Conservation (phyloP, 805 yeast species). For the Naumovozyma castellii region DNA sequence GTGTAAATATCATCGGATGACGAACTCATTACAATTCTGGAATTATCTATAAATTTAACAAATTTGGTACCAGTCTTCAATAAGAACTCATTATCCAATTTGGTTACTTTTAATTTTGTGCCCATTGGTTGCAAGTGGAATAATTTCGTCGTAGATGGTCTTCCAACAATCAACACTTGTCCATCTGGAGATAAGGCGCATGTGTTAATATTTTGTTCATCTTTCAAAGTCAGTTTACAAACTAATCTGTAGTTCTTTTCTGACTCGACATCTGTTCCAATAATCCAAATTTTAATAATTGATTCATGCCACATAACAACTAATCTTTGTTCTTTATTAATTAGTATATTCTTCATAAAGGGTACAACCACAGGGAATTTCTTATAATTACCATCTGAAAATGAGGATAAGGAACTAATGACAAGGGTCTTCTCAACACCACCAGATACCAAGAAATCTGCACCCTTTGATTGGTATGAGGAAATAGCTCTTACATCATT, state of each 20-base stretch:
- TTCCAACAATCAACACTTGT: conserved; percentile 58
- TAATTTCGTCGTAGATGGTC: conserved; percentile 56
- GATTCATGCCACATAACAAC: conserved; percentile 77
- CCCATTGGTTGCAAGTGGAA: conserved; percentile 45
- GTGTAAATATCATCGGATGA: conserved; percentile 52
- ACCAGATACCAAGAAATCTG: conserved; percentile 65
- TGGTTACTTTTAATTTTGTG: conserved; percentile 39
- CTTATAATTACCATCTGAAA: conserved; percentile 59
- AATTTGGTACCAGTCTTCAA: conserved; percentile 47
- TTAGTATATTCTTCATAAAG: conserved; percentile 41
- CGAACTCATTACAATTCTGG: conserved; percentile 42
- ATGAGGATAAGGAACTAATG: conserved; percentile 53
- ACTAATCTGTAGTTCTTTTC: conserved; percentile 39
- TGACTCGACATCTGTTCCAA: conserved; percentile 30
- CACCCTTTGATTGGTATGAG: conserved; percentile 56
- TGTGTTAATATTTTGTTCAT: conserved; percentile 69
- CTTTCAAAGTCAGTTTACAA: conserved; percentile 54
- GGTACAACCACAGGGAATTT: conserved; percentile 58
- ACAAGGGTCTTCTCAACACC: conserved; percentile 70
- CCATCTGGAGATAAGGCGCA: conserved; percentile 62
- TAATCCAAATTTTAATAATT: conserved; percentile 69
- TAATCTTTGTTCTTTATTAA: conserved; percentile 40
- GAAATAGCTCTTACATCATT: conserved; percentile 76
- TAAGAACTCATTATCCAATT: conserved; percentile 35
- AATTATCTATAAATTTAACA: conserved; percentile 39